Evolutionary conservation across 2,329 filamentous ascomycete genomes (phyloP), one percentile per base, ranked within the genome.

Genomic region (Neonectria magnoliae): DNA sequence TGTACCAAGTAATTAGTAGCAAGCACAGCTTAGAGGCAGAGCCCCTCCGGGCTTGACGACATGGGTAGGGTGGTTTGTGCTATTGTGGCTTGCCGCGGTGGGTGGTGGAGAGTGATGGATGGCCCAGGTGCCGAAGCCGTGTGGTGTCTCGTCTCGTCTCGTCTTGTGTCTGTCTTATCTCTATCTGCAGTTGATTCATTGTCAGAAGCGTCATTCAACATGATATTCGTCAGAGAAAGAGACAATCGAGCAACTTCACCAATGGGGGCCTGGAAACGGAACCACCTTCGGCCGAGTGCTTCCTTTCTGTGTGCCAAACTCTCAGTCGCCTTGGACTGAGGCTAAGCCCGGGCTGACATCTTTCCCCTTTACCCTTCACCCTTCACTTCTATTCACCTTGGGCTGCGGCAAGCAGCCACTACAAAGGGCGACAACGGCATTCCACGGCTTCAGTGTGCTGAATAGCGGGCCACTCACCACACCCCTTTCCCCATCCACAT

Each of bases 401-500:
- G 41, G 31, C 25, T 9, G 51, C 20, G 42, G 60, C n/a, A 36
- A 57, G 25, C 48, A 57, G 50, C 20, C 45, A 64, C 29, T 51
- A 60, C 48, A 13, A 57, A 22, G 44, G 33, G 53, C 38, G 45
- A 38, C 63, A 41, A 33, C 16, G 27, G 42, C 48, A 33, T 18
- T 13, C 50, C 47, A 57, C 48, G 20, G 47, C 27, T 31, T 31
- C 47, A 9, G 25, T 47, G 44, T 27, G 6, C 36, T 38, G 36
- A n/a, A n/a, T 6, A 47, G 22, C 11, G 20, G 25, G 14, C 16
- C 60, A 52, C 51, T 29, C 44, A 44, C 50, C 51, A 47, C 52
- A 33, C 48, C 53, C 59, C 60, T 42, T 58, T 47, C 47, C 62
- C 53, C 42, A 51, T 51, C 27, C 25, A 64, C 45, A 57, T 52